Evolutionary conservation across 2,329 filamentous ascomycete species (phyloP).

Genomic region (Aspergillus pseudoterreus): DNA sequence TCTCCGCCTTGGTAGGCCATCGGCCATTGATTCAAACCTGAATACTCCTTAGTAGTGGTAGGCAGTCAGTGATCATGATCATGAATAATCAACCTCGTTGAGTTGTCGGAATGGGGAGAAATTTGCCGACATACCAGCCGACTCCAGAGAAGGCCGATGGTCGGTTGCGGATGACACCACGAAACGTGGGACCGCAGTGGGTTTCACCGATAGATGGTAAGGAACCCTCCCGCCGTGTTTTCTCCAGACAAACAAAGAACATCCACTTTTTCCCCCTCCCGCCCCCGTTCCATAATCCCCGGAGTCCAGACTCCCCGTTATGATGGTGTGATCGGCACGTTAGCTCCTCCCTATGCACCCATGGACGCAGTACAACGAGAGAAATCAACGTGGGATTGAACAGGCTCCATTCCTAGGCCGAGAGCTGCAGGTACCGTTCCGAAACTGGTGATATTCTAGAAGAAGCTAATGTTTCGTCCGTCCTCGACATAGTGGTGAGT

Average conservation of each 20-base stretch:
- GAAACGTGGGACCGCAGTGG: slow-evolving; percentile 2
- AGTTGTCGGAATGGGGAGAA: not conserved
- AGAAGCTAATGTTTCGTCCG: not conserved
- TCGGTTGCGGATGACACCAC: slow-evolving; percentile 1
- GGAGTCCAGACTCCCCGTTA: slow-evolving; percentile 4
- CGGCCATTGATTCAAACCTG: not conserved
- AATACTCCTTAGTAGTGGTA: not conserved
- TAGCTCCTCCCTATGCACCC: not conserved
- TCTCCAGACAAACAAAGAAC: not conserved
- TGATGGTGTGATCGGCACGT: not conserved
- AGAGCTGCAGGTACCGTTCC: not conserved
- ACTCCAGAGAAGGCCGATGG: not conserved
- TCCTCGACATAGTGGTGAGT: not conserved
- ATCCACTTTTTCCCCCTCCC: no score
- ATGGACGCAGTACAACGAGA: not conserved
- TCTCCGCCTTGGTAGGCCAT: no score
- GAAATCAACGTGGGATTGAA: not conserved
- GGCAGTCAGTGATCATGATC: not conserved
- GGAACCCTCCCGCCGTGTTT: not conserved
- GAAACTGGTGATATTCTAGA: not conserved
- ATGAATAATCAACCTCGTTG: no score
- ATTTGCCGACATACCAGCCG: not conserved
- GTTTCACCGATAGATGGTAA: not conserved
- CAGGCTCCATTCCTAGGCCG: not conserved
- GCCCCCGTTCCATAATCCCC: not conserved